phyloP scores from a whole-genome alignment of 2,329 filamentous ascomycete genomes.

The Calycina herbarum region DNA sequence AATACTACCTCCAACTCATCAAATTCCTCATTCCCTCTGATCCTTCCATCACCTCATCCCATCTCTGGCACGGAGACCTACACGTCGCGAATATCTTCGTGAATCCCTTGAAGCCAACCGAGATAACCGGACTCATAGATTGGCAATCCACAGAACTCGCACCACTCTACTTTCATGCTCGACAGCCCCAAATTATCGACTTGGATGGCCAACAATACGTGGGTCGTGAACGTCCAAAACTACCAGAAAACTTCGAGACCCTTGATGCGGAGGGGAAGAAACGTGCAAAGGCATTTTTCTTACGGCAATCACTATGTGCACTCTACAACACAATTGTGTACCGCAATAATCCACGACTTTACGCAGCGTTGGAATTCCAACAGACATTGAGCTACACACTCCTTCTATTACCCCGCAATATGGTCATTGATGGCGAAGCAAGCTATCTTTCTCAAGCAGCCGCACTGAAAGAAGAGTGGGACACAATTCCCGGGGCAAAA shows the following conservation, averaged over 20 bases:
- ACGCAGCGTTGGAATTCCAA: constrained; percentile 22
- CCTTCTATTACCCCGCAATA: constrained; percentile 17
- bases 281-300: constrained; percentile 23
- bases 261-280: constrained; percentile 39
- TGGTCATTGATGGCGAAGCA: constrained; percentile 22
- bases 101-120: constrained; percentile 39
- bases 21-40: constrained; percentile 12
- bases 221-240: constrained; percentile 12
- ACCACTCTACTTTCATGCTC: constrained; percentile 40
- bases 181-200: constrained; percentile 13
- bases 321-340: constrained; percentile 17
- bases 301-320: constrained; percentile 18
- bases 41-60: constrained; percentile 15
- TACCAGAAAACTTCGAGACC: constrained; percentile 35
- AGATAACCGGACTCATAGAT: constrained; percentile 42
- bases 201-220: constrained; percentile 1
- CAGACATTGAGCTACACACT: constrained; percentile 18
- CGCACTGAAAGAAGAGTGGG: constrained; percentile 15
- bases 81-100: constrained; percentile 45
- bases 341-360: constrained; percentile 17
- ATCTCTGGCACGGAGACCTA: constrained; percentile 42
- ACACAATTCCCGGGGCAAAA: constrained; percentile 11
- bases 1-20: constrained; percentile 13
- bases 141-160: constrained; percentile 43
- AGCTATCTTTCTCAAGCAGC: constrained; percentile 21